A percentile compares a stretch with the other conserved stretches of the same genome.
These are phyloP conservation scores for Hericium rajendrae DNA, from an alignment of 768 basidiomycete genomes.

Conservation along the genomic window DNA sequence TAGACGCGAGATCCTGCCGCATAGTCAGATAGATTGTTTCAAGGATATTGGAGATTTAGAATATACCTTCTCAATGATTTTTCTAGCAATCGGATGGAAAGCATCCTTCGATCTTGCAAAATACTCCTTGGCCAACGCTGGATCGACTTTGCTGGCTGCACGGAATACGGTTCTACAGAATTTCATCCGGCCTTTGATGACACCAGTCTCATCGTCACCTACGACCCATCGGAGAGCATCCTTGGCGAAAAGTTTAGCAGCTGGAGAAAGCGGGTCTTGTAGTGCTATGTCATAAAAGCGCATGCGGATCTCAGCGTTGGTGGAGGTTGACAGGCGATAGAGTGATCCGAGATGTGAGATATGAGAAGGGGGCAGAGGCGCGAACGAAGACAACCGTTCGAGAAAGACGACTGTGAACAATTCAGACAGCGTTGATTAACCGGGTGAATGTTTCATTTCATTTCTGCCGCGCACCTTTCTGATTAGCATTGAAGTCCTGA, in stretches of 20 bases:
- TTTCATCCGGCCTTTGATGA: conserved; percentile 77
- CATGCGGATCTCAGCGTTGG: conserved; percentile 69
- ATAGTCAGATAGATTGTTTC: too few relatives aligned
- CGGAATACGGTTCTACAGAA: conserved; percentile 68
- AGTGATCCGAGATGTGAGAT: conserved; percentile 45
- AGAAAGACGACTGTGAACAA: conserved; percentile 63
- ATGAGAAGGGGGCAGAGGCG: conserved; percentile 50
- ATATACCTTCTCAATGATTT: conserved; percentile 66
- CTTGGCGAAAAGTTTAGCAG: conserved; percentile 39
- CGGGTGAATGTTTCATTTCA: background rate
- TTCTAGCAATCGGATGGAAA: conserved; percentile 74
- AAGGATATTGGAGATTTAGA: background rate
- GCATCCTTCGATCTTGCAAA: conserved; percentile 38
- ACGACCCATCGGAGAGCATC: conserved; percentile 62
- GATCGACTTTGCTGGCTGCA: conserved; percentile 43
- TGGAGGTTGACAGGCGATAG: conserved; percentile 42
- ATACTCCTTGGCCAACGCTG: conserved; percentile 37
- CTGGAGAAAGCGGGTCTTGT: conserved; percentile 33
- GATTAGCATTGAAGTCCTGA: conserved; percentile 57
- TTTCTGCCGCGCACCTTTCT: conserved; percentile 45
- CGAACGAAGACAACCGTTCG: conserved; percentile 60
- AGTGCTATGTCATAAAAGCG: conserved; percentile 73
- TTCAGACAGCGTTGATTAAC: background rate
- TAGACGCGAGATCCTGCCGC: conserved; percentile 19
- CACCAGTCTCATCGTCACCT: conserved; percentile 44